Conservation (phyloP, 495 filamentous ascomycete genomes). For the Lasiosphaeriaceae sp. region DNA sequence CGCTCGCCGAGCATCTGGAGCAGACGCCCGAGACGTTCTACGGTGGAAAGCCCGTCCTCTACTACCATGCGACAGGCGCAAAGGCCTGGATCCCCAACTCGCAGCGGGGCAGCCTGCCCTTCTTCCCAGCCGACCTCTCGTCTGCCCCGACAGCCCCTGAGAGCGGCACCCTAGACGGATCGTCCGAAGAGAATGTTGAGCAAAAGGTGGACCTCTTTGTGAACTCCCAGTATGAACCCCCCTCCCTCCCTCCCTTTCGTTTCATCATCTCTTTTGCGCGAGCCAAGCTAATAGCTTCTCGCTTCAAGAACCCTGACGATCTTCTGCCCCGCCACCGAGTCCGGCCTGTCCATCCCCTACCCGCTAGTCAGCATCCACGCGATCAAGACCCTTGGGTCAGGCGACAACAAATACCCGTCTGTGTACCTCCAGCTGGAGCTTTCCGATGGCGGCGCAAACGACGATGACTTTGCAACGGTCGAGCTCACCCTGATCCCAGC, state of each 20-base stretch:
- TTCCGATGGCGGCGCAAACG: constrained; percentile 50
- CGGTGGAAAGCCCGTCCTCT: constrained; percentile 70
- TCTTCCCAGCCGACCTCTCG: constrained; percentile 43
- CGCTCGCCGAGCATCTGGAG: constrained; percentile 74
- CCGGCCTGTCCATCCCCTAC: constrained; percentile 80
- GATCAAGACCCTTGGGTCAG: constrained; percentile 53
- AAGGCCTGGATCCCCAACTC: constrained; percentile 53
- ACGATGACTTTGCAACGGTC: constrained; percentile 65
- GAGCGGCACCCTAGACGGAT: constrained; percentile 29
- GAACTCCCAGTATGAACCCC: constrained; percentile 61
- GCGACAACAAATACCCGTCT: constrained; percentile 41
- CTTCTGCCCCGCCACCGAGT: constrained; percentile 55
- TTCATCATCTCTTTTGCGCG: not conserved
- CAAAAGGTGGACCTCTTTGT: constrained; percentile 70
- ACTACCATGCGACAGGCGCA: constrained; percentile 64
- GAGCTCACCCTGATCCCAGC: constrained; percentile 71
- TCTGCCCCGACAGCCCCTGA: constrained; percentile 30
- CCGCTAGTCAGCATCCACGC: constrained; percentile 86
- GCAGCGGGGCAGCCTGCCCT: constrained; percentile 41
- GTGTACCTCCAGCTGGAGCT: constrained; percentile 79
- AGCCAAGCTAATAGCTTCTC: constrained; percentile 11
- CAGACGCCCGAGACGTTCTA: constrained; percentile 83
- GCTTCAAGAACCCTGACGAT: constrained; percentile 65
- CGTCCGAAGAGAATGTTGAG: constrained; percentile 30
- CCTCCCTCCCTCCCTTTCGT: not conserved